Conservation (phyloP, 2,329 filamentous ascomycete species). For the Fusarium stilboides region DNA sequence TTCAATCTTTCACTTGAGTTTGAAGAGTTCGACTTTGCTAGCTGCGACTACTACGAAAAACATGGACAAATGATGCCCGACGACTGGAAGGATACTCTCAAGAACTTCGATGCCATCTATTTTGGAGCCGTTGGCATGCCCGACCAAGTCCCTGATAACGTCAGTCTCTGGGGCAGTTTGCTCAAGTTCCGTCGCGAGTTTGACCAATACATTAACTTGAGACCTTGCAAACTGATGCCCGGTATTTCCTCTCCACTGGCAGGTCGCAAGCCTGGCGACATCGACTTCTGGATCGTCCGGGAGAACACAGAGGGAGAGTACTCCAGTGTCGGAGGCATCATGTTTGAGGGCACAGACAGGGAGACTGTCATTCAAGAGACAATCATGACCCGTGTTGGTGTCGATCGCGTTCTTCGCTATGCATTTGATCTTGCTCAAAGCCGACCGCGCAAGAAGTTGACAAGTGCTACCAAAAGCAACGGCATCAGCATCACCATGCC, state of each 20-base stretch:
- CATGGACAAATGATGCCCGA: constrained; percentile 61
- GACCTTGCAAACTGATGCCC: constrained; percentile 73
- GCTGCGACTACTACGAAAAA: constrained; percentile 70
- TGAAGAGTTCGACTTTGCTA: constrained; percentile 75
- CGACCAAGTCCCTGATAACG: constrained; percentile 72
- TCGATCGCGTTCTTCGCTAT: constrained; percentile 74
- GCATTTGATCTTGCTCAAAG: constrained; percentile 74
- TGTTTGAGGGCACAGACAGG: constrained; percentile 71
- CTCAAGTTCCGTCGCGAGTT: constrained; percentile 77
- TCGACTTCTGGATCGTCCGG: constrained; percentile 77
- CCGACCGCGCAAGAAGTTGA: constrained; percentile 72
- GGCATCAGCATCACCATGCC: constrained; percentile 78
- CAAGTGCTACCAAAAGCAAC: constrained; percentile 77
- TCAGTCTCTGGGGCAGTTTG: constrained; percentile 77
- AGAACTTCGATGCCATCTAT: constrained; percentile 75
- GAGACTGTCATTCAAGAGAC: constrained; percentile 74
- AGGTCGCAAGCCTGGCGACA: constrained; percentile 68
- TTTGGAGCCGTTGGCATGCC: constrained; percentile 77
- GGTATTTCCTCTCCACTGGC: constrained; percentile 72
- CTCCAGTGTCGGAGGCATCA: constrained; percentile 74
- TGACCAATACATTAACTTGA: constrained; percentile 78
- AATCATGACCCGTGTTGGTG: constrained; percentile 73
- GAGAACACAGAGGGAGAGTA: constrained; percentile 80
- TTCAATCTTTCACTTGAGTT: constrained; percentile 71
- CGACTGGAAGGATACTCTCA: constrained; percentile 67